Evolutionary conservation across 164 flowering plant species (phyloP), one percentile per base, ranked within the genome.

Genomic region (Vitis labrusca): DNA sequence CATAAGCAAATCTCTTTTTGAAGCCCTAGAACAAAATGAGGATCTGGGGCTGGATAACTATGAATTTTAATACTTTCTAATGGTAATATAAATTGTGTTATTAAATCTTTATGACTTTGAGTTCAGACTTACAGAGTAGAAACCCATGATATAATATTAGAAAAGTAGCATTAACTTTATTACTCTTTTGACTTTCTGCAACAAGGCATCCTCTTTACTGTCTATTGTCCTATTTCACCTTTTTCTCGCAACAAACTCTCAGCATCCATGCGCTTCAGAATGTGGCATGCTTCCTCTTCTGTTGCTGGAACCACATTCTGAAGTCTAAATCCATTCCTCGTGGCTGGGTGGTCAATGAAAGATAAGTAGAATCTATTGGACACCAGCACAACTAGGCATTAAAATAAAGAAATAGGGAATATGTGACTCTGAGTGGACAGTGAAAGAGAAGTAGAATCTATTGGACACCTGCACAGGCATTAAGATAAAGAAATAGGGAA

Each of bases 331-430:
- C 88, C 91, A 66, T 83, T 78, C 17, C 71, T 80, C 65, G 50
- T 63, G 32, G 88, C 87, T 0, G 92, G 89, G 3, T 86, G 82
- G 14, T 91, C 83, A 2, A 93, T 87, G 85, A 94, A 94, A 19
- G 95, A 91, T 85, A 94, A 94, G 81, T 94, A 80, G 81, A 94
- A 94, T 59, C 85, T 92, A 71, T 94, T 94, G 15, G 99, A 91
- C 1, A 94, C 92, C 98, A 91, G 85, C 44, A 37, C 44, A 23
- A 23, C 27, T 23, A 37, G 44, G 44, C 44, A 37, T 37, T 37
- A 37, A 37, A 0, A 23, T 1, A 23, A 30, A 56, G 48, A 37
- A 50, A 47, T 29, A 61, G 16, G 23, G 17, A 57, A 37, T 6
- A 37, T 37, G 44, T 5, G 60, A 23, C 27, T 23, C 27, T 23